Evolutionary conservation across 768 basidiomycete genomes (phyloP).

Genomic region (Pleurotus sapidus): DNA sequence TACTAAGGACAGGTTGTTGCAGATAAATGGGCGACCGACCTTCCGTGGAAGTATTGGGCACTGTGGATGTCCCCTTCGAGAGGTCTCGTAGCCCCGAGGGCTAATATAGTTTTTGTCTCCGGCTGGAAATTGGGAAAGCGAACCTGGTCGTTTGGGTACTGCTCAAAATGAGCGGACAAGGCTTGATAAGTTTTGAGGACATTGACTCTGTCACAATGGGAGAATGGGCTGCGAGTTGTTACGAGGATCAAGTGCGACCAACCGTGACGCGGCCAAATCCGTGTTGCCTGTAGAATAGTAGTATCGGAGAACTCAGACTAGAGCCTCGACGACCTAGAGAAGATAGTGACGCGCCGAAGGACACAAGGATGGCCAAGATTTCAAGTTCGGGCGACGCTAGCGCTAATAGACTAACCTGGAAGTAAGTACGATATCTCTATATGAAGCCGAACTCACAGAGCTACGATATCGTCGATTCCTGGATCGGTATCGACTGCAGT

Average conservation of each 20-base stretch:
- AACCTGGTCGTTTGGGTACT: constrained; percentile 46
- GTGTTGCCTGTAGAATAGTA: constrained; percentile 58
- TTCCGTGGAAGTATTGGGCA: constrained; percentile 86
- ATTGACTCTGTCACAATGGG: constrained; percentile 48
- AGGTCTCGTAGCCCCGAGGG: constrained; percentile 61
- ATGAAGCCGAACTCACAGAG: constrained; percentile 49
- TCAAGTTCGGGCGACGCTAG: constrained; percentile 82
- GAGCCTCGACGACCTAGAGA: neutral
- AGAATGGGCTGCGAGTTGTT: neutral
- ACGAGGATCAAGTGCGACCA: constrained; percentile 19
- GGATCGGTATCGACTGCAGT: constrained; percentile 79
- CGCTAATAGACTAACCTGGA: constrained; percentile 57
- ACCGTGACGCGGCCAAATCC: constrained; percentile 60
- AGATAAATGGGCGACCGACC: constrained; percentile 32
- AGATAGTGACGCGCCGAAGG: constrained; percentile 53
- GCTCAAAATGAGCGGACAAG: constrained; percentile 54
- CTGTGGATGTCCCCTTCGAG: constrained; percentile 68
- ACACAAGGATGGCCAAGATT: constrained; percentile 71
- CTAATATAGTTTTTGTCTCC: constrained; percentile 55
- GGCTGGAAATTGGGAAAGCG: constrained; percentile 65
- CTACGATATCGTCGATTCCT: constrained; percentile 79
- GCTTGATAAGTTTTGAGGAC: constrained; percentile 74
- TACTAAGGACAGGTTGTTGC: neutral
- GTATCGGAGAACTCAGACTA: too few relatives aligned
- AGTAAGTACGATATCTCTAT: neutral